Evolutionary conservation across 345 rosid species (phyloP), one percentile per base, ranked within the genome.

Genomic region (Camelina sativa): DNA sequence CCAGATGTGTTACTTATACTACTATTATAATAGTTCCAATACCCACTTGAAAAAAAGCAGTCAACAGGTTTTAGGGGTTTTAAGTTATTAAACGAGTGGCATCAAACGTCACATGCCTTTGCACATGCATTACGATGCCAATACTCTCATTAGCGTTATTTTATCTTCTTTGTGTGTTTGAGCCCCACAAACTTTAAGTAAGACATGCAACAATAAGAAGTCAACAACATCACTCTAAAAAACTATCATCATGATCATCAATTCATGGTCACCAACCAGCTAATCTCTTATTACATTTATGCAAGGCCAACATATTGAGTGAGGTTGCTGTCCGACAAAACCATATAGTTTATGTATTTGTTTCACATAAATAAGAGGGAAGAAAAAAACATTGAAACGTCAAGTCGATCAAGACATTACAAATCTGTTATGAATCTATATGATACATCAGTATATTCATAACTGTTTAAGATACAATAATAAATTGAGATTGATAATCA

Each of bases 121-220:
- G 68, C 80, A 77, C 80, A 77, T 77, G 81, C 69, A 71, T 65
- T 34, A 77, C 52, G 73, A 65, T 58, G 35, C 76, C 40, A 63
- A 61, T 19, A 51, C 7, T 60, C 61, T 60, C 61, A 6, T 38
- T 59, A 51, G 25, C n/a, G n/a, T n/a, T n/a, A n/a, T 59, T 58
- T 57, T 40, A 38, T 41, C 47, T 61, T 68, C 22, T 68, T 54
- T 19, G 17, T 53, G 50, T 34, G 8, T 46, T 71, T 51, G 62
- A 62, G 67, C 67, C 80, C 71, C 80, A 69, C 71, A 62, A 55
- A 11, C 66, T 53, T 68, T 6, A 20, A 68, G 47, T 61, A 25
- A 76, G 79, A 53, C 79, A 76, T 76, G 79, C 51, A 62, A 68
- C 62, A 62, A 53, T 58, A 69, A 62, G 30, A 61, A 76, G 74